Percentiles rank a stretch among this genome's conserved stretches.
phyloP scores from a whole-genome alignment of 2,329 filamentous ascomycete species.

The Aphanoascus verrucosus region DNA sequence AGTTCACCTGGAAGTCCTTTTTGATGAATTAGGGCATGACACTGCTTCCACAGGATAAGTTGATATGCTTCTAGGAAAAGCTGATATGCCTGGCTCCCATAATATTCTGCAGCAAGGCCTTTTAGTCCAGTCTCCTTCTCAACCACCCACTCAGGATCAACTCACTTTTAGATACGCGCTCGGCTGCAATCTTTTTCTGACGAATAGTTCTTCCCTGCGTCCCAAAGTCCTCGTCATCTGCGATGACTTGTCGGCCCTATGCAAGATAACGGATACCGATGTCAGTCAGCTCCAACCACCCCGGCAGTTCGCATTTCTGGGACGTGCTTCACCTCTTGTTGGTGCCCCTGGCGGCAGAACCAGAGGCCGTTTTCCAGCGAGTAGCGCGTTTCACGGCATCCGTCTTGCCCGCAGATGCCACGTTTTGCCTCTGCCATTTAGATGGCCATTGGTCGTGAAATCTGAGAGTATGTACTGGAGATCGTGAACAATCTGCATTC shows the following conservation, averaged over 20 bases:
- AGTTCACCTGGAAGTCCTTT: constrained; percentile 61
- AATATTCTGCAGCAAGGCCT: constrained; percentile 33
- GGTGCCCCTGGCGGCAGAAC: constrained; percentile 72
- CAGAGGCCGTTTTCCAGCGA: constrained; percentile 64
- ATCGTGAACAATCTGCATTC: background rate
- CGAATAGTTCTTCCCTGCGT: constrained; percentile 48
- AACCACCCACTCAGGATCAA: constrained; percentile 5
- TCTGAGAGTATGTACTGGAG: background rate
- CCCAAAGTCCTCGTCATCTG: constrained; percentile 60
- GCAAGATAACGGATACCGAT: constrained; percentile 18
- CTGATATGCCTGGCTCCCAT: constrained; percentile 58
- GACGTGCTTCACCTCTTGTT: constrained; percentile 52
- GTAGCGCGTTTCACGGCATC: constrained; percentile 61
- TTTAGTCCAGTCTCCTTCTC: constrained; percentile 31
- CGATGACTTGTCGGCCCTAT: constrained; percentile 38
- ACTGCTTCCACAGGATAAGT: constrained; percentile 71
- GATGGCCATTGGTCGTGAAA: background rate
- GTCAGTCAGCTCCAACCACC: constrained; percentile 11
- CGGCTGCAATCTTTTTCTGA: constrained; percentile 46
- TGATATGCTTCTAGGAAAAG: constrained; percentile 79
- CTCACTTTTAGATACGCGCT: constrained; percentile 43
- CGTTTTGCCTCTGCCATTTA: constrained; percentile 37
- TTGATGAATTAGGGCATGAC: constrained; percentile 58
- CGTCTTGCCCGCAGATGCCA: constrained; percentile 45
- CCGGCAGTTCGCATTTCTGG: background rate